Evolutionary conservation across 2,329 filamentous ascomycete species (phyloP).

Genomic region (Fonsecaea pugnacius): DNA sequence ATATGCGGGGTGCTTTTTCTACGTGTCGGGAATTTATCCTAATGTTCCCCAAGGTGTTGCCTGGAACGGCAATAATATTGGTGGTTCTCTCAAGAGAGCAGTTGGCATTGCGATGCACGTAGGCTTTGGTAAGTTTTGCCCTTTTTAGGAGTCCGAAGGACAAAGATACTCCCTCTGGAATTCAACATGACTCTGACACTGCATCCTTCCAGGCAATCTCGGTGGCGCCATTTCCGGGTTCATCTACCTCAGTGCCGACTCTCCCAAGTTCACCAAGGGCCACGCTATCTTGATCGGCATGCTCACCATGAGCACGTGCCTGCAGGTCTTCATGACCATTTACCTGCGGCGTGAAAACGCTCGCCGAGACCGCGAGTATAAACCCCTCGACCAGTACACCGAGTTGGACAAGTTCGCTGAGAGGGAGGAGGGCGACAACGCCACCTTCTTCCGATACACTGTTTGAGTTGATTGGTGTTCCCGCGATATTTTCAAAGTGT

Average conservation of each 20-base stretch:
- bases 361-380: conserved; percentile 29
- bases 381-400: conserved; percentile 23
- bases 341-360: conserved; percentile 35
- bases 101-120: conserved; percentile 89
- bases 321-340: conserved; percentile 49
- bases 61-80: conserved; percentile 85
- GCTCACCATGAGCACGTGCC: conserved; percentile 73
- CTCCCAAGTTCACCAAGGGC: conserved; percentile 64
- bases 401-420: conserved; percentile 27
- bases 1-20: conserved; percentile 83
- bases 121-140: conserved; percentile 86
- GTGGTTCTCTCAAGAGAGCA: conserved; percentile 86
- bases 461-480: background rate
- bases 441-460: conserved; percentile 34
- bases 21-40: conserved; percentile 85
- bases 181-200: conserved; percentile 3
- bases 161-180: background rate
- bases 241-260: conserved; percentile 67
- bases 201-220: conserved; percentile 48
- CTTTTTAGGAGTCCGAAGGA: conserved; percentile 51
- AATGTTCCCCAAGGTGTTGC: conserved; percentile 84
- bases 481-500: background rate
- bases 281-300: conserved; percentile 71
- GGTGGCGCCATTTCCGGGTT: conserved; percentile 54
- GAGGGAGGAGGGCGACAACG: conserved; percentile 31